Base-by-base conservation (phyloP, 2,329 filamentous ascomycete genomes). In the Rhynchosporium secalis region DNA sequence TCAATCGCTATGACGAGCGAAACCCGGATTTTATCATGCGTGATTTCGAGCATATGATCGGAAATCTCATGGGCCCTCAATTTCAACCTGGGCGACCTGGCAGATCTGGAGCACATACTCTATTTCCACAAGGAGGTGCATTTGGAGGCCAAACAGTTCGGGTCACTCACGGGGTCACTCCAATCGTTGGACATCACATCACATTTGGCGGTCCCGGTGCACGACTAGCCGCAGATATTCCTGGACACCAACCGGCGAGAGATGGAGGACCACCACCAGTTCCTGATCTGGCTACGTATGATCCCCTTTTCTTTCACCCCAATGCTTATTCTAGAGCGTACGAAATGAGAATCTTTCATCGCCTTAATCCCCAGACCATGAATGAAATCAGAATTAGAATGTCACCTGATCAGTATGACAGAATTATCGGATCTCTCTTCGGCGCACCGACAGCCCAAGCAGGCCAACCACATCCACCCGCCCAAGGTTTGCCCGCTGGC, bases 261-360 rank as follows among this genome's bases (percentile, higher is more conserved):
- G 70, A 74, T 10, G 70, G 74, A n/a, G 75, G 77, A 60, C 79
- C 79, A n/a, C 75, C 77, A 60, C 79, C 79, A 8, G 73, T 80
- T 28, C 77, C 78, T 60, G 79, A 79, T 62, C 66, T 85, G 58
- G 70, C 76, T 66, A 78, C 79, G 79, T 82, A 78, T 68, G 80
- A 74, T 56, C 64, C 55, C 47, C 61, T 62, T 63, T 28, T 57
- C 49, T 40, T 43, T 43, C 55, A 63, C 49, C 61, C 63, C 62
- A 63, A 57, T 65, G 66, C 62, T 56, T 64, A 62, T 62, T 65
- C 60, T 36, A 41, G 20, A 20, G 20, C 69, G 29, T 61, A 65
- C 49, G 45, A 70, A 54, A 48, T 68, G 60, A 65, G 60, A 62
- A 66, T 69, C 63, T 28, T 57, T 47, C 41, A 45, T 45, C 54